These are phyloP conservation scores for Volvox carteri DNA, from an alignment of 163 green algal species.

Conservation along the genomic window DNA sequence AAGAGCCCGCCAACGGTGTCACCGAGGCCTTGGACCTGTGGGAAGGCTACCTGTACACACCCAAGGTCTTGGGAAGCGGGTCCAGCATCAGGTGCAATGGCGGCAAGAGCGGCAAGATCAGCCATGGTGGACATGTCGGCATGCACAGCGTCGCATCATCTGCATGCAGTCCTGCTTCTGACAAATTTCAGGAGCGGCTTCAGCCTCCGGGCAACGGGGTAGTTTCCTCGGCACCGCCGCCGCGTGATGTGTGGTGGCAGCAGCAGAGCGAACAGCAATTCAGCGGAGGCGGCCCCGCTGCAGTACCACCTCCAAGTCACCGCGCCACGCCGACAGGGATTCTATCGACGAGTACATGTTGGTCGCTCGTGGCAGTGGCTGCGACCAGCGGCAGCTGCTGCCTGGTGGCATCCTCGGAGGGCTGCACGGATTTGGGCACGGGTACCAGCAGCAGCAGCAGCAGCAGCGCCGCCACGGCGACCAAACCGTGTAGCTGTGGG, in stretches of 20 bases:
- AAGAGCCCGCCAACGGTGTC: background rate
- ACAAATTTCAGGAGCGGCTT: background rate
- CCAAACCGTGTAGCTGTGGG: background rate
- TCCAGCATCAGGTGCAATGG: background rate
- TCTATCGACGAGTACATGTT: background rate
- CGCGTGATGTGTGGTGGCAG: background rate
- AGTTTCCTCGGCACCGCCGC: background rate
- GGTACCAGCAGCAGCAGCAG: background rate
- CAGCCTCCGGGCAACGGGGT: background rate
- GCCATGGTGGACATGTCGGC: background rate
- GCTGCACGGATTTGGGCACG: background rate
- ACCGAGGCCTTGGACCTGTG: background rate
- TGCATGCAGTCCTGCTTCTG: background rate
- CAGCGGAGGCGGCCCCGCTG: too few species aligned
- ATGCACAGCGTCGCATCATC: background rate
- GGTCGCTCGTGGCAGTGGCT: background rate
- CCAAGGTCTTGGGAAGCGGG: background rate
- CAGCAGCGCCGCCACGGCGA: background rate
- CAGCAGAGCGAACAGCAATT: background rate
- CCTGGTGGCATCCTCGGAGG: slow-evolving; percentile 7
- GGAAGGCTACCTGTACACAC: background rate
- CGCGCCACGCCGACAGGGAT: too few species aligned
- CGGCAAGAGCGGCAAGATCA: background rate
- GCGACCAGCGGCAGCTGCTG: background rate
- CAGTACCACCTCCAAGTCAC: too few species aligned